A percentile compares a stretch with the other conserved stretches of the same genome.
These are phyloP conservation scores for Neofusicoccum parvum DNA, from an alignment of 2,329 filamentous ascomycete genomes.

Conservation along the genomic window DNA sequence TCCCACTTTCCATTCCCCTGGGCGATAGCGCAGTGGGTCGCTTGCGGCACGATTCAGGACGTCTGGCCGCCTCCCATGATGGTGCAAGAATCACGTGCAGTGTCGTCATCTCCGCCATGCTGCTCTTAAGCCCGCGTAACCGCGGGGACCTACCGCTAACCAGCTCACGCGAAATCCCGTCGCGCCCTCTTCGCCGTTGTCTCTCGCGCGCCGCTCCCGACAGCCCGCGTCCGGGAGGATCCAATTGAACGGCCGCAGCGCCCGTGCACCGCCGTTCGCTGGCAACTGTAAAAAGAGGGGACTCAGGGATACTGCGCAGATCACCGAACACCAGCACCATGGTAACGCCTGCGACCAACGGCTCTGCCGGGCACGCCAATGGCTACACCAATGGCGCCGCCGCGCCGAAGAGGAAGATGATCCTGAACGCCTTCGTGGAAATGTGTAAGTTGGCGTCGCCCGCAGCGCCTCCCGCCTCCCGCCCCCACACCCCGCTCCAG, in stretches of 20 bases:
- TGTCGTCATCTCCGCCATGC: slow-evolving; percentile 17
- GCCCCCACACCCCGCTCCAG: background rate
- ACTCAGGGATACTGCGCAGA: no score
- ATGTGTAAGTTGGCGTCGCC: slow-evolving; percentile 23
- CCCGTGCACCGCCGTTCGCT: background rate
- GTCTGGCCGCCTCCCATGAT: background rate
- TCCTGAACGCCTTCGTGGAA: slow-evolving; percentile 48
- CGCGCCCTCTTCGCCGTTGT: background rate
- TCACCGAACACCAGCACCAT: background rate
- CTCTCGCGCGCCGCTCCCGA: background rate
- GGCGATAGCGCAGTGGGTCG: slow-evolving; percentile 5
- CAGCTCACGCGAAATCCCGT: background rate
- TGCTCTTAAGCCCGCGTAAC: slow-evolving; percentile 8
- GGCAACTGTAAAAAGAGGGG: background rate
- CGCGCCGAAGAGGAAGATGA: slow-evolving; percentile 38
- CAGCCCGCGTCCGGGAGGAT: no score
- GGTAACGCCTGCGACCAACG: slow-evolving; percentile 6
- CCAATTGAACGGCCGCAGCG: no score
- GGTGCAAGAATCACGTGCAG: slow-evolving; percentile 20
- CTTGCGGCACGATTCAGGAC: background rate
- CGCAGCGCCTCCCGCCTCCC: background rate
- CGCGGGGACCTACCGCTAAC: background rate
- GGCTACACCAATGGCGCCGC: slow-evolving; percentile 11
- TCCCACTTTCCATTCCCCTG: background rate
- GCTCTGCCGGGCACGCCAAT: background rate